Base-by-base conservation (phyloP, 257 asterid genomes). In the Nicotiana tomentosiformis region DNA sequence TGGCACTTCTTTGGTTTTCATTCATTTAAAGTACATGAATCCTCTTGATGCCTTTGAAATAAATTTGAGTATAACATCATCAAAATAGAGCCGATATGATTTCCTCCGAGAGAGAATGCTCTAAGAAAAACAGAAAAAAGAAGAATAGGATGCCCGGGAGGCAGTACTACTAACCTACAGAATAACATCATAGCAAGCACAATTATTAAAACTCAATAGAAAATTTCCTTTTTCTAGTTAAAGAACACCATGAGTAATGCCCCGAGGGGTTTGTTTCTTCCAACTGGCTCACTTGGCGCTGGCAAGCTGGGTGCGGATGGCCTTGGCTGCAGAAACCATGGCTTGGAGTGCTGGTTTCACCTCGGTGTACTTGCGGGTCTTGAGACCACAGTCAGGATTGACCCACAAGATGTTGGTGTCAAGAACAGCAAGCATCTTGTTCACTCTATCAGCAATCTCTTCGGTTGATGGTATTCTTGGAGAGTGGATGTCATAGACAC, bases 321-420 rank as follows among this genome's bases (percentile, higher is more conserved):
- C 89, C 91, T 93, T 95, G 77, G 97, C 97, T 4, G 98, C 99
- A 43, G 93, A 80, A 51, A 95, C 95, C 99, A 93, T 92, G 89
- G 88, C 85, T 55, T 85, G 91, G 10, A 95, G 97, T 65, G 99
- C 98, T 0, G 99, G 99, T 88, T 93, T 95, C 80, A 95, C 99
- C 84, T 95, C 99, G 0, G 85, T 35, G 82, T 95, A 95, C 87
- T 95, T 95, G 58, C 97, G 95, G 57, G 99, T 93, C 93, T 95
- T 95, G 83, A 95, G 97, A 72, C 99, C 99, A 46, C 97, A 95
- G 85, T 95, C 99, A 0, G 97, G 98, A 92, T 95, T 95, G 37
- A 95, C 98, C 99, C 99, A 95, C 94, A 95, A 86, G 81, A 95
- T 91, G 93, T 93, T 93, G 87, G 97, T 91, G 76, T 93, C 99